Evolutionary conservation across 768 basidiomycete species (phyloP).

Genomic region (Podaxis sp.): DNA sequence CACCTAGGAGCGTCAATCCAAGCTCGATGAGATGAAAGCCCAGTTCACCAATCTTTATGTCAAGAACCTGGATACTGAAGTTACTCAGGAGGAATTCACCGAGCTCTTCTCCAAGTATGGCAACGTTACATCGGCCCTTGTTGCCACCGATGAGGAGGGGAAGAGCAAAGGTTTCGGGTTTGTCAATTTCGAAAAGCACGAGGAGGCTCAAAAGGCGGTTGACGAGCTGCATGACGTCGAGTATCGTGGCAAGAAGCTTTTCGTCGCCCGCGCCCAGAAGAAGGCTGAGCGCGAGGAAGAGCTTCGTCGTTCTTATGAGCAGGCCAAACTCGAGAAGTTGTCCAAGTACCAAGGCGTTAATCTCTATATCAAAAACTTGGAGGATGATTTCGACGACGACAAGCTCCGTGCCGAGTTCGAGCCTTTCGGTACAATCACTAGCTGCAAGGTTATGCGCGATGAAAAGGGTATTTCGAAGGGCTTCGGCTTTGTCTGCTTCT

Average conservation of each 20-base stretch:
- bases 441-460: constrained; percentile 99
- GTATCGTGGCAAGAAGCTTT: constrained; percentile 83
- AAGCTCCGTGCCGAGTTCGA: constrained; percentile 96
- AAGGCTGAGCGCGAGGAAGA: constrained; percentile 98
- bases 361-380: constrained; percentile 99
- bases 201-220: constrained; percentile 88
- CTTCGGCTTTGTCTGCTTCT: constrained; percentile 99
- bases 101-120: constrained; percentile 79
- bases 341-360: constrained; percentile 99
- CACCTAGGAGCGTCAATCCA: constrained; percentile 91
- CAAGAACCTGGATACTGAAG: constrained; percentile 91
- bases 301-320: constrained; percentile 89
- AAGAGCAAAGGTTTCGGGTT: constrained; percentile 98
- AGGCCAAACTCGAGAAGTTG: constrained; percentile 94
- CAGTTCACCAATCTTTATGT: constrained; percentile 98
- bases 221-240: constrained; percentile 88
- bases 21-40: constrained; percentile 95
- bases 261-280: constrained; percentile 96
- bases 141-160: constrained; percentile 84
- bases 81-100: constrained; percentile 84
- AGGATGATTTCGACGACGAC: constrained; percentile 97
- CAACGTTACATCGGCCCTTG: constrained; percentile 82
- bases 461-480: constrained; percentile 92
- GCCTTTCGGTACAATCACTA: constrained; percentile 95
- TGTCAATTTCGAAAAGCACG: constrained; percentile 94